Conservation (phyloP, 2,329 filamentous ascomycete genomes). For the Magnaporthiopsis incrustans region DNA sequence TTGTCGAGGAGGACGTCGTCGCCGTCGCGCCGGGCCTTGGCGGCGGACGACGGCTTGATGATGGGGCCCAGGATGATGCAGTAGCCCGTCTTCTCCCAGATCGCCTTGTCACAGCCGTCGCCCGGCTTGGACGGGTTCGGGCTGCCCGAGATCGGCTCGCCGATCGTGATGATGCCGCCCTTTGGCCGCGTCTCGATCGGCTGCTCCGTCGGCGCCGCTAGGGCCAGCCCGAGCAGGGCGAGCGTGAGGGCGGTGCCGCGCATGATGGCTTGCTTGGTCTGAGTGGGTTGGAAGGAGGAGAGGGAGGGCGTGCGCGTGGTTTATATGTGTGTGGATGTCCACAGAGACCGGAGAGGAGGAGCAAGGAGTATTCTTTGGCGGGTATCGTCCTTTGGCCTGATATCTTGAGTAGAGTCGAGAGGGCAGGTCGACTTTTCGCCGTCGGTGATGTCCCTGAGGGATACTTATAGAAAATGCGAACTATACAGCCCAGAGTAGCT, state of each 20-base stretch:
- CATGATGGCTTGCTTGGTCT: background rate
- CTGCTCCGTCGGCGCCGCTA: constrained; percentile 4
- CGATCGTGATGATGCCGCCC: background rate
- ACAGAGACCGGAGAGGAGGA: no score
- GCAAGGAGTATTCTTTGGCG: no score
- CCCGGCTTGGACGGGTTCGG: background rate
- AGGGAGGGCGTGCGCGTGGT: background rate
- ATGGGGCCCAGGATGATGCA: constrained; percentile 2
- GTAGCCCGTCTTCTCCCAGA: constrained; percentile 5
- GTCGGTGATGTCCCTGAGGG: background rate
- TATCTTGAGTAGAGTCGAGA: background rate
- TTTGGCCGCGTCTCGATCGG: background rate
- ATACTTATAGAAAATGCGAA: background rate
- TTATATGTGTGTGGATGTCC: background rate
- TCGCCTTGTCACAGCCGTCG: background rate
- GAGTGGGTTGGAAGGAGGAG: background rate
- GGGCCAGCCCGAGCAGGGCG: constrained; percentile 3
- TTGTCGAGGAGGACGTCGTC: background rate
- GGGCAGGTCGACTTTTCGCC: background rate
- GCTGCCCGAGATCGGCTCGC: background rate
- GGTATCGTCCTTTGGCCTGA: no score
- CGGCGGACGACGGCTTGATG: background rate
- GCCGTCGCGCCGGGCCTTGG: background rate
- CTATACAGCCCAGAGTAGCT: background rate
- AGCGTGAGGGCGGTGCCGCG: background rate